Percentiles rank a stretch among this genome's conserved stretches.
phyloP scores from a whole-genome alignment of 2,329 filamentous ascomycete species.

The Pseudogymnoascus sp. region DNA sequence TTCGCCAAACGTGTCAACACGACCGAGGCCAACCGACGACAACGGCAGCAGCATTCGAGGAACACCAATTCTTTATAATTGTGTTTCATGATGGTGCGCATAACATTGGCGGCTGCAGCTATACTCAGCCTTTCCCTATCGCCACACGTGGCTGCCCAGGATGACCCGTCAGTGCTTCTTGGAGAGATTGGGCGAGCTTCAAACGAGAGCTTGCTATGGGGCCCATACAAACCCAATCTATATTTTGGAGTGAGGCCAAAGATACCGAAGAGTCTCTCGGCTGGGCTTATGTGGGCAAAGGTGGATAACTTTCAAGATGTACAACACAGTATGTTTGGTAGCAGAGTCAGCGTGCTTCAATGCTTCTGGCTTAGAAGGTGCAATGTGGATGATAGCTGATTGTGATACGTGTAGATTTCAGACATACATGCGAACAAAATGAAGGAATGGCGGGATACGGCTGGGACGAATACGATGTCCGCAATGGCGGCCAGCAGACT shows the following conservation, averaged over 20 bases:
- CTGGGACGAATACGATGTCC: conserved; percentile 93
- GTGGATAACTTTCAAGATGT: conserved; percentile 70
- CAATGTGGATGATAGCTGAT: background rate
- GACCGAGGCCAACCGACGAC: background rate
- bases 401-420: conserved; percentile 51
- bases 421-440: conserved; percentile 93
- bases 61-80: conserved; percentile 7
- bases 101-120: conserved; percentile 6
- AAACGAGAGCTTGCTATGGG: conserved; percentile 90
- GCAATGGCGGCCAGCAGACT: conserved; percentile 77
- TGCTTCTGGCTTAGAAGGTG: background rate
- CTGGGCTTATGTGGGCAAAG: conserved; percentile 81
- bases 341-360: background rate
- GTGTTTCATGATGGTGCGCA: conserved; percentile 5
- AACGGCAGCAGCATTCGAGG: background rate
- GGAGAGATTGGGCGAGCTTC: conserved; percentile 35
- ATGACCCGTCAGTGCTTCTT: conserved; percentile 23
- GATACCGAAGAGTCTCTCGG: conserved; percentile 70
- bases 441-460: conserved; percentile 92
- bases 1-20: conserved; percentile 3
- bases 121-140: background rate
- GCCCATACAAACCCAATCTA: conserved; percentile 85
- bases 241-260: conserved; percentile 88
- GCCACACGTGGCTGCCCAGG: conserved; percentile 16
- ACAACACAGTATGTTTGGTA: conserved; percentile 57